Base-by-base conservation (phyloP, 225 moss, liverwort and hornwort species). In the Takakia lepidozioides region DNA sequence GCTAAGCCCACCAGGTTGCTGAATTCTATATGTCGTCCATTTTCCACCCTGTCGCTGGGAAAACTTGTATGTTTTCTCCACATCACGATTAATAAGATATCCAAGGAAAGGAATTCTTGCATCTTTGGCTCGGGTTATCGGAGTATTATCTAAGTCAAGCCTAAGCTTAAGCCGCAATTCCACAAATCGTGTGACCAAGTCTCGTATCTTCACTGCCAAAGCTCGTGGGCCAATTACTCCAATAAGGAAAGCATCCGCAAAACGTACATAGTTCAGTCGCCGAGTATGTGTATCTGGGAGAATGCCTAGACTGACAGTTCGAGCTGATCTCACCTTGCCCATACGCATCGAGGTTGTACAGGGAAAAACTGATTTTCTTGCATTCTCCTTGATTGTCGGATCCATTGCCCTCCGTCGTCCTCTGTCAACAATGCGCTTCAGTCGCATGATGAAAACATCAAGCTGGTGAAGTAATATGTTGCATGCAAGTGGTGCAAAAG, bases 221-320 rank as follows among this genome's bases (percentile, higher is more conserved):
- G 58, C 34, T 41, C 85, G 67, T 51, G 80, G 73, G 51, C 81
- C 76, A 37, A 85, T 85, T 2, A 85, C 39, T 60, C 85, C 85
- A 32, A 77, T 69, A 18, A 85, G 22, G 27, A 71, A 69, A 54
- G 81, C 81, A 49, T 81, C 77, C 37, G 71, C 76, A 38, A 84
- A 85, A 27, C 73, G 73, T n/a, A 63, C 63, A 58, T 74, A 73
- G 4, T 68, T 66, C 22, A 83, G 50, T 15, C 74, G 60, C 29
- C 76, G 73, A 36, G 70, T 25, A 36, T 79, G 74, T 44, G 72
- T 59, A 51, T 76, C 81, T 41, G 69, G 81, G 27, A 72, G 59
- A 47, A 68, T 49, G 46, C 81, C 59, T 23, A 81, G 41, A 22
- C 64, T 66, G 27, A 81, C 65, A 0, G 69, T 79, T 57, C 50